Evolutionary conservation across 495 filamentous ascomycete genomes (phyloP).

Genomic region (Durotheca rogersii): DNA sequence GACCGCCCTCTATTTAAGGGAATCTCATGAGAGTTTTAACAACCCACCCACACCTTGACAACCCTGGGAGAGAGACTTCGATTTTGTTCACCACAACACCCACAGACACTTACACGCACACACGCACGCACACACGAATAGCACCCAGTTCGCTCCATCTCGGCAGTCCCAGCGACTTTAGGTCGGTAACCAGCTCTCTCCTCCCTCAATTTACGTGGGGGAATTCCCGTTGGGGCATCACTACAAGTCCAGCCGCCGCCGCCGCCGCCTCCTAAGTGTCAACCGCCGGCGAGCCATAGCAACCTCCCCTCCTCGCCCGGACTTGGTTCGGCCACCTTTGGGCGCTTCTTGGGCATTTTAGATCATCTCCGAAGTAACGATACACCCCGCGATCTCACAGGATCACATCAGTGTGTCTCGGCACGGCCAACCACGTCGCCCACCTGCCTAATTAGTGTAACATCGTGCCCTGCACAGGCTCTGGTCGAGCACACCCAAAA

Average conservation of each 20-base stretch:
- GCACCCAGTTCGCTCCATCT: constrained; percentile 26
- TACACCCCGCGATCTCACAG: constrained; percentile 34
- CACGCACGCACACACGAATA: neutral
- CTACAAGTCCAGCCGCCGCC: constrained; percentile 3
- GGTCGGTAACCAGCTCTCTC: constrained; percentile 17
- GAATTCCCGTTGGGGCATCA: constrained; percentile 23
- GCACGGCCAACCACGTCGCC: constrained; percentile 19
- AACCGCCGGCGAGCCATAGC: constrained; percentile 5
- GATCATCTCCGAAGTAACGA: constrained; percentile 28
- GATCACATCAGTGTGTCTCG: constrained; percentile 29
- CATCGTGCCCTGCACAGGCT: constrained; percentile 26
- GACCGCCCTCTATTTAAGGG: constrained; percentile 23
- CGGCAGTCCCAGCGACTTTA: constrained; percentile 13
- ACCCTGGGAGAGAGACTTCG: constrained; percentile 19
- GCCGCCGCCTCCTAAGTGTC: too few relatives aligned
- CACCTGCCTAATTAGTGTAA: constrained; percentile 34
- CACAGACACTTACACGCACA: neutral
- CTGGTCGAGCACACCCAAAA: constrained; percentile 19
- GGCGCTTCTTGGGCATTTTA: constrained; percentile 4
- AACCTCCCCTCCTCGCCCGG: constrained; percentile 24
- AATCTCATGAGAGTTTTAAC: constrained; percentile 25
- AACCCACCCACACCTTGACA: constrained; percentile 12
- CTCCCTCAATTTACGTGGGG: constrained; percentile 12
- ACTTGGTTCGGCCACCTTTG: constrained; percentile 9
- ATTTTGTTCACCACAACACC: too few relatives aligned